These are phyloP conservation scores for Besnoitia besnoiti DNA, from an alignment of 169 alveolate genomes.

Conservation along the genomic window DNA sequence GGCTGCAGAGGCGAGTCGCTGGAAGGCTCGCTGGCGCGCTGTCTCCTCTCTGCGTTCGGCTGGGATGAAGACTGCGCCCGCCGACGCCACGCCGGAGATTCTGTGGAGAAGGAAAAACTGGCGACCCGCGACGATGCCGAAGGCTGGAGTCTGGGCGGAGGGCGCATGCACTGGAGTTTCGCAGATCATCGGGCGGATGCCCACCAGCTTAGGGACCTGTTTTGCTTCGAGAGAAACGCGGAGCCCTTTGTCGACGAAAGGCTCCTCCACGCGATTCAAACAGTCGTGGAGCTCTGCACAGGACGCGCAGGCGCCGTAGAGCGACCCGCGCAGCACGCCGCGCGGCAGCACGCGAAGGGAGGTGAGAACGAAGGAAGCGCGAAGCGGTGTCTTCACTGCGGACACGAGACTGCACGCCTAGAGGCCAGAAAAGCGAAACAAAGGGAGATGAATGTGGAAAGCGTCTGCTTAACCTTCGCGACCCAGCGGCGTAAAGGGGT, in stretches of 20 bases:
- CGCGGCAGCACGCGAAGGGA: neutral
- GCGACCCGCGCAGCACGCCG: neutral
- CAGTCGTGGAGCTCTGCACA: conserved; percentile 18
- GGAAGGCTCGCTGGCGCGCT: neutral
- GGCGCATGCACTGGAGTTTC: neutral
- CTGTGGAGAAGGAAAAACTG: neutral
- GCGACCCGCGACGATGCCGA: too few relatives aligned
- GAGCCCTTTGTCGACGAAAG: conserved; percentile 40
- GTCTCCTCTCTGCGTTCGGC: neutral
- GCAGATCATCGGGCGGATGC: neutral
- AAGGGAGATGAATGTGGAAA: too few relatives aligned
- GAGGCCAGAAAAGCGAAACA: too few relatives aligned
- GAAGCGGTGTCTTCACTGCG: too few relatives aligned
- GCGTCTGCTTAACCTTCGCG: too few relatives aligned
- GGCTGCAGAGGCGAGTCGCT: neutral
- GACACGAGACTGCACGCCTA: too few relatives aligned
- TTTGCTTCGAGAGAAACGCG: neutral
- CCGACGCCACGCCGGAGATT: neutral
- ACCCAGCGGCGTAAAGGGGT: too few relatives aligned
- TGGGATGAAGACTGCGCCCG: neutral
- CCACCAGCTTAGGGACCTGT: neutral
- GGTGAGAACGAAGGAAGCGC: neutral
- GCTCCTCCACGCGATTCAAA: neutral
- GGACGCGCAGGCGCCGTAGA: neutral
- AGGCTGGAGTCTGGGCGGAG: too few relatives aligned